Evolutionary conservation across 2,329 filamentous ascomycete genomes (phyloP), one percentile per base, ranked within the genome.

Genomic region (Ophiocordyceps camponoti-floridani): DNA sequence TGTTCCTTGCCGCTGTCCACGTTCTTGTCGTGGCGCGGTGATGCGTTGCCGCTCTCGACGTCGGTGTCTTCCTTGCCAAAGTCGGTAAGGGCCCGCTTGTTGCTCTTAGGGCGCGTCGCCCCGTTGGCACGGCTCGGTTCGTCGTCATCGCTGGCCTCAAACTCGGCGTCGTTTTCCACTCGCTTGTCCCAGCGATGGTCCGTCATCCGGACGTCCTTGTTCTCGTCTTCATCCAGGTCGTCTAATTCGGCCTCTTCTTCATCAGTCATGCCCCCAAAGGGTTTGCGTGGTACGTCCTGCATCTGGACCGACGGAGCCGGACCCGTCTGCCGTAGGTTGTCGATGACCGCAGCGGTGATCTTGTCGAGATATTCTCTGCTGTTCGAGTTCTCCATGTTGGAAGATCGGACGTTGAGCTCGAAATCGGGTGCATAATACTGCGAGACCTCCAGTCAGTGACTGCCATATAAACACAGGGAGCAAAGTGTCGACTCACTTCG

Each of bases 371-470:
- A 89, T 45, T 87, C 78, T 44, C 76, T 71, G 46, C 84, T 82
- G 57, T 94, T 94, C 40, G 87, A 83, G 54, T 95, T 96, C 56
- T 94, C 87, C 67, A 91, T 85, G 49, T 87, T 89, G 12, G 82
- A 84, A 1, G 94, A 73, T 27, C 85, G 79, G 1, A 94, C 91
- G 60, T 95, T 91, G 7, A 98, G 73, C 49, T 86, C 82, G 54
- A 89, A 94, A 54, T 94, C 86, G 7, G 84, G 84, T 13, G 84
- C 85, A 60, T 96, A 98, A 57, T 94, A 94, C 71, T 91, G 3
- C 10, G 28, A 30, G 9, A 38, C n/a, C 4, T 16, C 23, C 23
- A 23, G 35, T 38, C 35, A 38, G 35, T 9, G 44, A 62, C 48
- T 60, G 56, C 40, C 33, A 35, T 11, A 18, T n/a, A n/a, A n/a